These are phyloP conservation scores for Paraconiothyrium sp. DNA, from an alignment of 2,329 filamentous ascomycete species.

Conservation along the genomic window DNA sequence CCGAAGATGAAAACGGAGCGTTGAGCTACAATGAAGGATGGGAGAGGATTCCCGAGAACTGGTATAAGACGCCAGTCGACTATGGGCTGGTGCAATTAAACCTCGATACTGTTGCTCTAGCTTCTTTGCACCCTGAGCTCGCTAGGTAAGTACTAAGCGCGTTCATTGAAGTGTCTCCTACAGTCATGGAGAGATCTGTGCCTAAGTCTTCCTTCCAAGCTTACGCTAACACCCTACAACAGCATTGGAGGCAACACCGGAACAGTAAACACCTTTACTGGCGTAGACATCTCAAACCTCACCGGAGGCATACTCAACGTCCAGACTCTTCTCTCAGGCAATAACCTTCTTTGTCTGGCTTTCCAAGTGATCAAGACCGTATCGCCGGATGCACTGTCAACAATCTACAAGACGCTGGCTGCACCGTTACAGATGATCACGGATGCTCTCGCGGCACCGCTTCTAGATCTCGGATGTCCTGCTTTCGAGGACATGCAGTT, in stretches of 20 bases:
- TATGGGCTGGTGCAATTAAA: conserved; percentile 56
- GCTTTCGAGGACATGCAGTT: conserved; percentile 32
- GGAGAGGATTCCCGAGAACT: conserved; percentile 64
- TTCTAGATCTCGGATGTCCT: conserved; percentile 36
- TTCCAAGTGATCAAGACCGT: conserved; percentile 48
- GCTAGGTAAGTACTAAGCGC: background rate
- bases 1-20: conserved; percentile 50
- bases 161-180: too few relatives aligned
- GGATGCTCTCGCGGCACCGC: conserved; percentile 29
- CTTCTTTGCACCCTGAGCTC: conserved; percentile 22
- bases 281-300: conserved; percentile 39
- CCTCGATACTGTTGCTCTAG: conserved; percentile 29
- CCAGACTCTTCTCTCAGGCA: conserved; percentile 46
- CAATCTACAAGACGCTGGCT: conserved; percentile 36
- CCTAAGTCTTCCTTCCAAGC: too few relatives aligned
- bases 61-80: conserved; percentile 58
- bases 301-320: background rate
- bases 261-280: conserved; percentile 61
- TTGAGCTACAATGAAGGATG: conserved; percentile 57
- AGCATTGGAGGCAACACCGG: conserved; percentile 64
- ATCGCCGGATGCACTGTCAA: conserved; percentile 44
- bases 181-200: too few relatives aligned
- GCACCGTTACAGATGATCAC: conserved; percentile 32
- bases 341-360: conserved; percentile 51
- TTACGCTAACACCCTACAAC: background rate